A percentile compares a stretch with the other conserved stretches of the same genome.
These are phyloP conservation scores for Rhodomyrtus psidioides DNA, from an alignment of 441 rosid species.

Conservation along the genomic window DNA sequence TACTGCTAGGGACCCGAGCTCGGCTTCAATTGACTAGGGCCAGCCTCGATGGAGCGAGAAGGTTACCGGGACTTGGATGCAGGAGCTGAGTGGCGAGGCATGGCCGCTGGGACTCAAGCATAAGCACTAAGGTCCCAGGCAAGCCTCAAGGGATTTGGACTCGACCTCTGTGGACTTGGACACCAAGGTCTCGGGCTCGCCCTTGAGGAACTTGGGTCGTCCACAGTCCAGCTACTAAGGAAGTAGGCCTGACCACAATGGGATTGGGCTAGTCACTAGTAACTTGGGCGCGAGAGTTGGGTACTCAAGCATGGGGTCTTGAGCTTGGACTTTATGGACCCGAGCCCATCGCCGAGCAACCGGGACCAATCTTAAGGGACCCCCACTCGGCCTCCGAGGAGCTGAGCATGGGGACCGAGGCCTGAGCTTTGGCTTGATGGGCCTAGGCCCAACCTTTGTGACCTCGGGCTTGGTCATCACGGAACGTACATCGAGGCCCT, in stretches of 20 bases:
- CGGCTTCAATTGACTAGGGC: accelerated
- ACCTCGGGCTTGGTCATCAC: accelerated
- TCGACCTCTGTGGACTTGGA: neutral
- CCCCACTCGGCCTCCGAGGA: neutral
- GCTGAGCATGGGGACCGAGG: neutral
- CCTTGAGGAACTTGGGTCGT: neutral
- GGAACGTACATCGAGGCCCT: neutral
- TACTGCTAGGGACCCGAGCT: too few species aligned
- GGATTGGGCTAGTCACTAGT: neutral
- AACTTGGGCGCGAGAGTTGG: neutral
- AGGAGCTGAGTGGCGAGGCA: neutral
- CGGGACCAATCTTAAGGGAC: neutral
- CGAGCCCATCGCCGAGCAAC: neutral
- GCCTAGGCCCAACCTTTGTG: neutral
- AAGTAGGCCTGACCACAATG: neutral
- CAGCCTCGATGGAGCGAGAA: neutral
- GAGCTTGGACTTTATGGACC: too few species aligned
- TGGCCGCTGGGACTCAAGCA: neutral
- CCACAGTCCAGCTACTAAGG: neutral
- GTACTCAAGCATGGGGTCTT: neutral
- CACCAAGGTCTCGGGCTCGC: neutral
- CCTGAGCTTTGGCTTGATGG: neutral
- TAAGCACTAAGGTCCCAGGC: neutral
- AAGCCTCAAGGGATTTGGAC: neutral
- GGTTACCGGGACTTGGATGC: neutral